phyloP scores from a whole-genome alignment of 164 flowering plant species.

The Chloranthus sessilifolius region DNA sequence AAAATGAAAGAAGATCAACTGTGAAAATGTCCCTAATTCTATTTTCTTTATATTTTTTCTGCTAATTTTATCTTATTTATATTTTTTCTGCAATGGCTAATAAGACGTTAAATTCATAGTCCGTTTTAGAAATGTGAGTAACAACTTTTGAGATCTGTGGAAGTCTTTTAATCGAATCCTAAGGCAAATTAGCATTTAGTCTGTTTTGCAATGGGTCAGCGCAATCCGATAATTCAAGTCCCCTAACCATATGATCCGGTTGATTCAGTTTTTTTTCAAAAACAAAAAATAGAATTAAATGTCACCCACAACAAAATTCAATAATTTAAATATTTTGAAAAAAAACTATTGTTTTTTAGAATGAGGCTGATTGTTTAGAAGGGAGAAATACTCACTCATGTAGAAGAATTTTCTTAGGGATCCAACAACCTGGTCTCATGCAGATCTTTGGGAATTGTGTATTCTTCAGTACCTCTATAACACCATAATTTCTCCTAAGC shows the following conservation, averaged over 20 bases:
- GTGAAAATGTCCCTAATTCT: too few species aligned
- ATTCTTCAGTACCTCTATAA: slow-evolving; percentile 58
- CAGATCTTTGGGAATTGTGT: slow-evolving; percentile 66
- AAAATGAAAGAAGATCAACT: not conserved
- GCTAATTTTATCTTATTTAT: too few species aligned
- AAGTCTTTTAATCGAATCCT: slow-evolving; percentile 45
- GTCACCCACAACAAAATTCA: too few species aligned
- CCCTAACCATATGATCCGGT: slow-evolving; percentile 82
- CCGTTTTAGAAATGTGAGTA: too few species aligned
- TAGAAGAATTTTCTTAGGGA: slow-evolving; percentile 66
- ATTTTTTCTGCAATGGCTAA: too few species aligned
- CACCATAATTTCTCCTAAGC: slow-evolving; percentile 66
- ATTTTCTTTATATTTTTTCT: too few species aligned
- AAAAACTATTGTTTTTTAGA: too few species aligned
- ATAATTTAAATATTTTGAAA: too few species aligned
- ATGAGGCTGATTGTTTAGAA: too few species aligned
- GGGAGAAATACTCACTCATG: slow-evolving; percentile 58
- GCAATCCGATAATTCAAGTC: slow-evolving; percentile 85
- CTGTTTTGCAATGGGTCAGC: slow-evolving; percentile 54
- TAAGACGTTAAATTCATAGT: too few species aligned
- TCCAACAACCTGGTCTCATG: slow-evolving; percentile 30
- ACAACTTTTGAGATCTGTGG: too few species aligned
- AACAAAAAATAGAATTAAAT: not conserved
- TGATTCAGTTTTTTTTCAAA: slow-evolving; percentile 16
- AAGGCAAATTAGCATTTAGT: slow-evolving; percentile 50